Conservation (phyloP, 495 filamentous ascomycete genomes). For the Trichoderma reesei region DNA sequence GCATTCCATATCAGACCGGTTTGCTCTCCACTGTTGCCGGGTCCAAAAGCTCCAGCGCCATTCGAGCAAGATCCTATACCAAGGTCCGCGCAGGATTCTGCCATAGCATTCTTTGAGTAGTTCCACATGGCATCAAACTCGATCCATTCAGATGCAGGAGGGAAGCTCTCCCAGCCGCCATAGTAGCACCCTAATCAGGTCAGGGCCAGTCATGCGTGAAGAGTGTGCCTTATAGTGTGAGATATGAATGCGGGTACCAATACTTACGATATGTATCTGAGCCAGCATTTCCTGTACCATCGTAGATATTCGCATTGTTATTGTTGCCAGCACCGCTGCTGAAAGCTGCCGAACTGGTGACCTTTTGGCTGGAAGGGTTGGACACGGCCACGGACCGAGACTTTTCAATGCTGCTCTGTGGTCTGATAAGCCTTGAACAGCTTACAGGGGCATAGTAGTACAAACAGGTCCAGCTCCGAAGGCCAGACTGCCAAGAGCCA, state of each 20-base stretch:
- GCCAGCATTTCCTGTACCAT: background rate
- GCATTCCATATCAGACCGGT: constrained; percentile 29
- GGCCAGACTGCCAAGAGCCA: background rate
- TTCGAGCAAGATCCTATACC: background rate
- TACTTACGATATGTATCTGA: background rate
- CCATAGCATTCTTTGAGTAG: background rate
- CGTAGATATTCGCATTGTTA: constrained; percentile 1
- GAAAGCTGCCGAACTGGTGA: background rate
- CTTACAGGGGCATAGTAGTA: background rate
- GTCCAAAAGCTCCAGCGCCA: background rate
- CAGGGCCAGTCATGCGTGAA: background rate
- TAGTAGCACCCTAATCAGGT: background rate
- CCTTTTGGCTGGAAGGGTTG: background rate
- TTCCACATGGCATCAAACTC: constrained; percentile 5
- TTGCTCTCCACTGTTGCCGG: constrained; percentile 20
- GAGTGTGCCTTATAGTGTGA: background rate
- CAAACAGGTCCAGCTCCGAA: background rate
- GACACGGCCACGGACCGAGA: background rate
- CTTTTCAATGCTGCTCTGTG: background rate
- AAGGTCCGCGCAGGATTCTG: background rate
- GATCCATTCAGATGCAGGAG: background rate
- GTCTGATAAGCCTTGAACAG: background rate
- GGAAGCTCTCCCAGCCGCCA: constrained; percentile 1
- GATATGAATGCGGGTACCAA: background rate
- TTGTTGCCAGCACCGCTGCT: background rate